Percentiles rank a stretch among this genome's conserved stretches.
Evolutionary conservation across 106 monocot genomes (phyloP).

Genomic region (Posidonia australis): DNA sequence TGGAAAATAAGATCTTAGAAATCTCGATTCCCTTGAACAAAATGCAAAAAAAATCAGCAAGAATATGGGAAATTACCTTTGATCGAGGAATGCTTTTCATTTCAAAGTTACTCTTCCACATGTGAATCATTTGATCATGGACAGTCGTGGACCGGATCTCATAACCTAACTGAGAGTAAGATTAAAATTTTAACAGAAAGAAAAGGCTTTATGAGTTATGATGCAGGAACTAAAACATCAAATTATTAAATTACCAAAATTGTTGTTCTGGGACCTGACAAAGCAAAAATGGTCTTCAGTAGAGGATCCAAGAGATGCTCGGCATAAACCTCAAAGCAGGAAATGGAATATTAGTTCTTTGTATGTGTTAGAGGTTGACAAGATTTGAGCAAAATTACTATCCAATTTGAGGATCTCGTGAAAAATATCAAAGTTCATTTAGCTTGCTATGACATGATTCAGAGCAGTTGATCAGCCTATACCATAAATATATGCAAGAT

Average conservation of each 20-base stretch:
- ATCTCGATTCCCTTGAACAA: not conserved
- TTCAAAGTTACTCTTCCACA: conserved; percentile 70
- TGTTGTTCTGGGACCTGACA: conserved; percentile 79
- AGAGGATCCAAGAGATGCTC: conserved; percentile 88
- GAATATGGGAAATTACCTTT: conserved; percentile 35
- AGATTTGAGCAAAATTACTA: not conserved
- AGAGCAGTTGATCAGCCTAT: no score
- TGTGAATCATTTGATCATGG: conserved; percentile 79
- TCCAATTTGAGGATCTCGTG: no score
- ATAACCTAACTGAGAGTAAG: conserved; percentile 56
- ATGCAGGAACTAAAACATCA: not conserved
- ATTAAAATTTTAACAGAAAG: not conserved
- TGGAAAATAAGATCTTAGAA: not conserved
- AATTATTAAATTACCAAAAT: conserved; percentile 45
- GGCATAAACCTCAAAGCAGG: conserved; percentile 52
- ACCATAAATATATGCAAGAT: no score
- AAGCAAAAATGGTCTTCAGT: conserved; percentile 65
- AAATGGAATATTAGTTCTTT: not conserved
- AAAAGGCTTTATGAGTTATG: not conserved
- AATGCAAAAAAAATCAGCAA: not conserved
- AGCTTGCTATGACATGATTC: no score
- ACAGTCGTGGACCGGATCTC: conserved; percentile 85
- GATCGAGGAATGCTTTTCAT: conserved; percentile 63
- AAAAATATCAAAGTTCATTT: no score
- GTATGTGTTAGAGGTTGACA: not conserved